Evolutionary conservation across 768 basidiomycete species (phyloP).

Genomic region (Suillus americanus): DNA sequence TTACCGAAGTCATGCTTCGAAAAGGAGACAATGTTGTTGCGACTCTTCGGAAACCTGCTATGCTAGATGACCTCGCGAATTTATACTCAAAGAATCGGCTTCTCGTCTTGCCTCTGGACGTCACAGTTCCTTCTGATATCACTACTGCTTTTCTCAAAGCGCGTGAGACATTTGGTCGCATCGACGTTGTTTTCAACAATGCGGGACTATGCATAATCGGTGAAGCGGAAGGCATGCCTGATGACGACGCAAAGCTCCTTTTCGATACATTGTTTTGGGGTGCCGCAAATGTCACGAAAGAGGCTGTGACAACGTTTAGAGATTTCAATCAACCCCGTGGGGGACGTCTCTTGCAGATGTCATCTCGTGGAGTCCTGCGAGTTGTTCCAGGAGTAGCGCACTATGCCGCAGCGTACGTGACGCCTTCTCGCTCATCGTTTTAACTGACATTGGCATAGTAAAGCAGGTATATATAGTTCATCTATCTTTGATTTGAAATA

Average conservation of each 20-base stretch:
- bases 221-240: conserved; percentile 39
- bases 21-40: conserved; percentile 43
- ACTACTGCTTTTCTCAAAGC: conserved; percentile 34
- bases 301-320: conserved; percentile 36
- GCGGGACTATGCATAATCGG: conserved; percentile 32
- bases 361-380: conserved; percentile 28
- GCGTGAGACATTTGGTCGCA: conserved; percentile 36
- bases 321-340: conserved; percentile 39
- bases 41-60: conserved; percentile 39
- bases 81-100: conserved; percentile 32
- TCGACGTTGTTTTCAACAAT: conserved; percentile 49
- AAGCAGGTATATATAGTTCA: conserved; percentile 21
- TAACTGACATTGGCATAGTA: conserved; percentile 15
- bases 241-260: conserved; percentile 31
- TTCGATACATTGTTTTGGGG: conserved; percentile 45
- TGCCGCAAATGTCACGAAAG: conserved; percentile 29
- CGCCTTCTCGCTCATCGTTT: background rate
- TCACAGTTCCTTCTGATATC: conserved; percentile 33
- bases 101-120: conserved; percentile 40
- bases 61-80: conserved; percentile 28
- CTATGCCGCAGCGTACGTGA: conserved; percentile 29
- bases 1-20: conserved; percentile 34
- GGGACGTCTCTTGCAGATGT: conserved; percentile 39
- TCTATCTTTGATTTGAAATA: too few relatives aligned
- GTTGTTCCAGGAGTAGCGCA: conserved; percentile 16